These are phyloP conservation scores for Fusarium brachygibbosum DNA, from an alignment of 2,329 filamentous ascomycete species.

Conservation along the genomic window DNA sequence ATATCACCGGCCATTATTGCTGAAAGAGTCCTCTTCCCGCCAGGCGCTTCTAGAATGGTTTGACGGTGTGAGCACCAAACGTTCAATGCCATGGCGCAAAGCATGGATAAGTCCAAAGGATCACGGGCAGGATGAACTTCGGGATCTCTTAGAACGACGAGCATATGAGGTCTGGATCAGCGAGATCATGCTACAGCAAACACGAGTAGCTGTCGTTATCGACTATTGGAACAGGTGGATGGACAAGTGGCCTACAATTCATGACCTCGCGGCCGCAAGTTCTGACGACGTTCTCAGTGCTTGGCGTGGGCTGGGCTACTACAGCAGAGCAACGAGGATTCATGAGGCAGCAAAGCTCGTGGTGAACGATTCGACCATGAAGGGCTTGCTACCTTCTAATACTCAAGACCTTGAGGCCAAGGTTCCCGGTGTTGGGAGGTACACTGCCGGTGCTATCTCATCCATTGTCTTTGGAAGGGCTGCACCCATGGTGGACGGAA, in stretches of 20 bases:
- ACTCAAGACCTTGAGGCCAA: slow-evolving; percentile 62
- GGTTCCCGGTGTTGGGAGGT: slow-evolving; percentile 71
- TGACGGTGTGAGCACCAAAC: slow-evolving; percentile 60
- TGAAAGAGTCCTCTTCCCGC: slow-evolving; percentile 55
- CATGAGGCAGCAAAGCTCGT: slow-evolving; percentile 69
- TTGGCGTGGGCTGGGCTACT: slow-evolving; percentile 74
- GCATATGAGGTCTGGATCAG: slow-evolving; percentile 77
- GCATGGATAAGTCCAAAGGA: slow-evolving; percentile 64
- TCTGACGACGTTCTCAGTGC: slow-evolving; percentile 69
- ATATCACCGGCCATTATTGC: slow-evolving; percentile 66
- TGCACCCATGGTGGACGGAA: slow-evolving; percentile 74
- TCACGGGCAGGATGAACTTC: slow-evolving; percentile 53
- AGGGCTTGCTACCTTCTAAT: slow-evolving; percentile 64
- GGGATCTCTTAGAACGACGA: slow-evolving; percentile 62
- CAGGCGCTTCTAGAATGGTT: slow-evolving; percentile 65
- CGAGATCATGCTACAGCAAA: slow-evolving; percentile 77
- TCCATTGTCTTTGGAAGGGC: slow-evolving; percentile 73
- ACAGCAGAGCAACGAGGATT: slow-evolving; percentile 72
- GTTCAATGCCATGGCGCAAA: slow-evolving; percentile 72
- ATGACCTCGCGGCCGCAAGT: slow-evolving; percentile 65
- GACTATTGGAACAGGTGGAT: slow-evolving; percentile 75
- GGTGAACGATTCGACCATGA: slow-evolving; percentile 56
- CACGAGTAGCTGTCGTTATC: slow-evolving; percentile 71
- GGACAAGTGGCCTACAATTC: slow-evolving; percentile 70
- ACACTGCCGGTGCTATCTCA: slow-evolving; percentile 73